Percentiles rank a stretch among this genome's conserved stretches.
Conservation (phyloP, 148 eudicot species). For the Arctostaphylos glauca region DNA sequence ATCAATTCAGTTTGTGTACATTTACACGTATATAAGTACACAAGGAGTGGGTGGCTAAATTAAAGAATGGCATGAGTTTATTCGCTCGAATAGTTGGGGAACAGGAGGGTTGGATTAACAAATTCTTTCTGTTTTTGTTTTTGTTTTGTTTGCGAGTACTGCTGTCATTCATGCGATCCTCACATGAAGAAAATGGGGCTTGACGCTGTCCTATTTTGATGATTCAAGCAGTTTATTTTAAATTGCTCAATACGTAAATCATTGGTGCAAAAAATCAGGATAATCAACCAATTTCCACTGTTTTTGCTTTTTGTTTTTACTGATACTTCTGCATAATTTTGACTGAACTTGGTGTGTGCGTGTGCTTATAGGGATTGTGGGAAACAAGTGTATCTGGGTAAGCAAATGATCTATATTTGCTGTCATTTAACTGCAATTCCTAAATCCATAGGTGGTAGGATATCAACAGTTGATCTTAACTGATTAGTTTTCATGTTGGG, state of each 20-base stretch:
- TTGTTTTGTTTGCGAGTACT: too few relatives aligned
- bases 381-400: slow-evolving; percentile 88
- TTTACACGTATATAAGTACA: neutral
- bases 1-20: neutral
- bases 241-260: too few relatives aligned
- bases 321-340: too few relatives aligned
- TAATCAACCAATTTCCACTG: too few relatives aligned
- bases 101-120: neutral
- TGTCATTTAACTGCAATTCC: neutral
- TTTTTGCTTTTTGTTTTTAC: too few relatives aligned
- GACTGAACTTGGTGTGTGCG: slow-evolving; percentile 8
- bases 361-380: slow-evolving; percentile 75
- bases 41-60: neutral
- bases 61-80: neutral
- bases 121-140: neutral
- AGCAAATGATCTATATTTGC: slow-evolving; percentile 17
- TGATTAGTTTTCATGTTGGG: slow-evolving; percentile 7
- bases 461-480: neutral
- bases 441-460: neutral
- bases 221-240: too few relatives aligned
- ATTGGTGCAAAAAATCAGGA: too few relatives aligned
- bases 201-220: too few relatives aligned
- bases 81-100: neutral
- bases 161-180: too few relatives aligned
- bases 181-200: too few relatives aligned